Evolutionary conservation across 495 filamentous ascomycete species (phyloP).

Genomic region (Podospora australis): DNA sequence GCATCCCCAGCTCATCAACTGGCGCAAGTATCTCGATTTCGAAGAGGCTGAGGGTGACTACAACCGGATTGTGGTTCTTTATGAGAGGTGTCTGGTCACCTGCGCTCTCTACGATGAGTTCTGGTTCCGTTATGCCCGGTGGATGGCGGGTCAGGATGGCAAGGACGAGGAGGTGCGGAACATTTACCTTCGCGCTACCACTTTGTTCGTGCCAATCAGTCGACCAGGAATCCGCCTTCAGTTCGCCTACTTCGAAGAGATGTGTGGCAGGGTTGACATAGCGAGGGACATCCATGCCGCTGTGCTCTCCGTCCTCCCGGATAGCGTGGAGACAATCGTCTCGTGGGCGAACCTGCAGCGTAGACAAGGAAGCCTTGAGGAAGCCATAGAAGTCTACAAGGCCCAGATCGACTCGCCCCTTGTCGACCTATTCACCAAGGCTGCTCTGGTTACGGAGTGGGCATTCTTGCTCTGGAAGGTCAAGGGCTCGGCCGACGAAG

Average conservation of each 20-base stretch:
- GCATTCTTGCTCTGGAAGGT: conserved; percentile 85
- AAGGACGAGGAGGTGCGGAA: conserved; percentile 90
- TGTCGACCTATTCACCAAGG: conserved; percentile 75
- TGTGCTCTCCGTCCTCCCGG: conserved; percentile 59
- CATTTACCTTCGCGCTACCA: conserved; percentile 85
- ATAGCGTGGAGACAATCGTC: conserved; percentile 79
- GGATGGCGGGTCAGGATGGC: conserved; percentile 77
- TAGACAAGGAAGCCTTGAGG: conserved; percentile 76
- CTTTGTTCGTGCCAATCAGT: conserved; percentile 77
- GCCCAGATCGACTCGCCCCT: conserved; percentile 64
- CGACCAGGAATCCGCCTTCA: conserved; percentile 74
- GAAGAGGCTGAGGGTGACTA: conserved; percentile 84
- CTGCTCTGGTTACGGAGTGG: conserved; percentile 83
- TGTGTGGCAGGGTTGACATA: conserved; percentile 64
- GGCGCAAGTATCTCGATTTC: conserved; percentile 95
- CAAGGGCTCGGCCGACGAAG: conserved; percentile 78
- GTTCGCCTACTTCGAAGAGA: conserved; percentile 93
- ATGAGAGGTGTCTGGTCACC: conserved; percentile 88
- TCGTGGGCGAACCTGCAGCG: conserved; percentile 85
- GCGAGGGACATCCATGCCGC: conserved; percentile 78
- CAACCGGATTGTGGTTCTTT: conserved; percentile 69
- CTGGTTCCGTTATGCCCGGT: conserved; percentile 94
- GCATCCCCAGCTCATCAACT: conserved; percentile 79
- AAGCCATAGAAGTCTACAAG: conserved; percentile 82
- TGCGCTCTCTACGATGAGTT: conserved; percentile 96